phyloP scores from a whole-genome alignment of 352 stramenopile species.

The Phytophthora quininea region DNA sequence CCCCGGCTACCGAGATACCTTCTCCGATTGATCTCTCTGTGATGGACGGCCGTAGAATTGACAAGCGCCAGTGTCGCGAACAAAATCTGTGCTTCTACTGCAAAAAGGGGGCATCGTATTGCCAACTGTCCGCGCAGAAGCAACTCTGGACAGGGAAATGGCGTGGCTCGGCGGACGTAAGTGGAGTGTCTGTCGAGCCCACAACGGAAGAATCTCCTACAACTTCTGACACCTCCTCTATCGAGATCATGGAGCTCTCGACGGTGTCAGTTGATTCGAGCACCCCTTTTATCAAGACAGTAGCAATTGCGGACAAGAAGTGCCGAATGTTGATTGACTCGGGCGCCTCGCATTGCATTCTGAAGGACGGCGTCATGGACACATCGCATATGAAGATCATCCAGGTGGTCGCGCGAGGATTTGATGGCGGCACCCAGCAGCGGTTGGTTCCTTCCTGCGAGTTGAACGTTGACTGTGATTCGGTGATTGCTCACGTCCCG shows the following conservation, averaged over 20 bases:
- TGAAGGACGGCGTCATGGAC: not conserved
- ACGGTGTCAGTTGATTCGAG: not conserved
- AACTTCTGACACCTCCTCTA: not conserved
- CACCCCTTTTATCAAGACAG: not conserved
- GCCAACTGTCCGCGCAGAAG: not conserved
- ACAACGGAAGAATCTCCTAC: constrained; percentile 6
- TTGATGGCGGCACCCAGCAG: constrained; percentile 1
- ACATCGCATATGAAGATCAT: not conserved
- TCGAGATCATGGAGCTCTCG: constrained; percentile 11
- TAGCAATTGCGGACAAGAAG: not conserved
- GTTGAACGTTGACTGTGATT: not conserved
- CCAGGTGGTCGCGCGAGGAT: constrained; percentile 3
- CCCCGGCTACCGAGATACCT: not conserved
- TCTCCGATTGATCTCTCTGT: constrained; percentile 1
- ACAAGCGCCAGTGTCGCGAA: not conserved
- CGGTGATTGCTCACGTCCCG: not conserved
- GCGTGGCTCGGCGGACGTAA: constrained; percentile 4
- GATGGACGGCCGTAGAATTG: constrained; percentile 1
- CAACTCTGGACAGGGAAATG: not conserved
- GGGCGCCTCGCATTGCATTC: constrained; percentile 4
- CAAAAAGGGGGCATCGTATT: constrained; percentile 10
- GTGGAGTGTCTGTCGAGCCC: constrained; percentile 11
- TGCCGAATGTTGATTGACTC: constrained; percentile 9
- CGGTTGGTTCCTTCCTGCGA: not conserved
- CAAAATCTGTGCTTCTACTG: constrained; percentile 16